Evolutionary conservation across 192 early-diverging fungal genomes (phyloP).

Genomic region (Coemansia brasiliensis): DNA sequence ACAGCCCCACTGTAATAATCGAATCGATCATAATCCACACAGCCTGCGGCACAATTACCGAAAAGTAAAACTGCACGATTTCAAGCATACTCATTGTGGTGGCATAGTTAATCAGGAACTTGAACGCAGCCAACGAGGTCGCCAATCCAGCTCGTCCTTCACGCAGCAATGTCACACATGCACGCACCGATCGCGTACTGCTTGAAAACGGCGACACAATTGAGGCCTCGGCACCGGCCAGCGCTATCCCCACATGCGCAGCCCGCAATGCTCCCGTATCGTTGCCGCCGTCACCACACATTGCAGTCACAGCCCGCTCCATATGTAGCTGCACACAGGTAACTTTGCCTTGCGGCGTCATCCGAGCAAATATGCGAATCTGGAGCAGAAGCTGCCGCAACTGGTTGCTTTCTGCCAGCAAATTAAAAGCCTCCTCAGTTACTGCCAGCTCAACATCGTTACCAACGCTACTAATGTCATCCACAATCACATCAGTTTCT

Average conservation of each 20-base stretch:
- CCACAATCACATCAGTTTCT: constrained; percentile 50
- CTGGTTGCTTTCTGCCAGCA: constrained; percentile 31
- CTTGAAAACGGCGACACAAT: constrained; percentile 81
- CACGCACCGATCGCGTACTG: constrained; percentile 58
- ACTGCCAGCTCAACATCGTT: constrained; percentile 64
- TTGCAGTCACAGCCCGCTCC: constrained; percentile 74
- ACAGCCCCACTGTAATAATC: constrained; percentile 63
- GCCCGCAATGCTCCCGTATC: constrained; percentile 80
- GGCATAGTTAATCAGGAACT: constrained; percentile 77
- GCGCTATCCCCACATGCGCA: constrained; percentile 76
- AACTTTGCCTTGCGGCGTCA: constrained; percentile 79
- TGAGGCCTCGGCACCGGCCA: constrained; percentile 75
- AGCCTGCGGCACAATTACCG: constrained; percentile 66
- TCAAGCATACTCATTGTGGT: constrained; percentile 69
- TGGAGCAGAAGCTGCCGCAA: constrained; percentile 62
- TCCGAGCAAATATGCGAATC: constrained; percentile 75
- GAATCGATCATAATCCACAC: constrained; percentile 79
- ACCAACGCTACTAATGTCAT: constrained; percentile 18
- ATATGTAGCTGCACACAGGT: constrained; percentile 73
- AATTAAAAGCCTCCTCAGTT: constrained; percentile 68
- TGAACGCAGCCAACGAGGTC: constrained; percentile 73
- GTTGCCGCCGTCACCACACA: constrained; percentile 88
- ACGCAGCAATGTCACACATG: constrained; percentile 74
- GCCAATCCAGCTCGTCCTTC: constrained; percentile 76
- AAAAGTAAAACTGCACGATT: constrained; percentile 73